These are phyloP conservation scores for Dalechampia spathulata DNA, from an alignment of 441 rosid genomes.

Conservation along the genomic window DNA sequence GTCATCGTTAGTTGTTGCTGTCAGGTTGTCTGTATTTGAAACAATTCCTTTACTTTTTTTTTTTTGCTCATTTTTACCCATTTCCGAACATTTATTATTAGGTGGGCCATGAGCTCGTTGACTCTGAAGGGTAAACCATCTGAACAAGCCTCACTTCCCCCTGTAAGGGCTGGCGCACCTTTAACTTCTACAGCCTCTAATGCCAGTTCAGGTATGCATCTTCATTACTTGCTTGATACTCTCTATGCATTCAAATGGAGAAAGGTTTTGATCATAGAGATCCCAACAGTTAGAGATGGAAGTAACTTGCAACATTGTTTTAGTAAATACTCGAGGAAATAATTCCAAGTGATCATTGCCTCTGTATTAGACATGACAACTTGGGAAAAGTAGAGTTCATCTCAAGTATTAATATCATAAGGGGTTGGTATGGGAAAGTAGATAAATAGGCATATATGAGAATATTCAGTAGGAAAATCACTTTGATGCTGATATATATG, in stretches of 20 bases:
- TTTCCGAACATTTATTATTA: constrained; percentile 18
- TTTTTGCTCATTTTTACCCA: background rate
- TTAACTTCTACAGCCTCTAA: constrained; percentile 44
- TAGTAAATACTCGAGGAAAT: too few species aligned
- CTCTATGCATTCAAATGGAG: background rate
- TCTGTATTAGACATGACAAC: background rate
- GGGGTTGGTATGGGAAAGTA: too few species aligned
- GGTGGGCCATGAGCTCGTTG: constrained; percentile 99
- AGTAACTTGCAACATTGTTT: too few species aligned
- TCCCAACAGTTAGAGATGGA: too few species aligned
- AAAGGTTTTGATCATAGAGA: background rate
- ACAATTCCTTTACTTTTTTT: background rate
- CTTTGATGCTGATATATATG: background rate
- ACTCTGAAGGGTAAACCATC: constrained; percentile 89
- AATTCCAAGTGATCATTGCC: too few species aligned
- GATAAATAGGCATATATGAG: too few species aligned
- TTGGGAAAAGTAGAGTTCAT: background rate
- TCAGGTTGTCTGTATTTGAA: too few species aligned
- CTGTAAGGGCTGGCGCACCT: constrained; percentile 43
- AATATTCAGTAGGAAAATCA: background rate
- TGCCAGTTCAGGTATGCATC: constrained; percentile 60
- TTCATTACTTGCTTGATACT: background rate
- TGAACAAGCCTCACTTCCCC: constrained; percentile 69
- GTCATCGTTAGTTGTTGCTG: background rate
- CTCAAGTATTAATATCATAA: too few species aligned